Evolutionary conservation across 1,139 yeast genomes (phyloP).

Genomic region (Geotrichum europaeum): DNA sequence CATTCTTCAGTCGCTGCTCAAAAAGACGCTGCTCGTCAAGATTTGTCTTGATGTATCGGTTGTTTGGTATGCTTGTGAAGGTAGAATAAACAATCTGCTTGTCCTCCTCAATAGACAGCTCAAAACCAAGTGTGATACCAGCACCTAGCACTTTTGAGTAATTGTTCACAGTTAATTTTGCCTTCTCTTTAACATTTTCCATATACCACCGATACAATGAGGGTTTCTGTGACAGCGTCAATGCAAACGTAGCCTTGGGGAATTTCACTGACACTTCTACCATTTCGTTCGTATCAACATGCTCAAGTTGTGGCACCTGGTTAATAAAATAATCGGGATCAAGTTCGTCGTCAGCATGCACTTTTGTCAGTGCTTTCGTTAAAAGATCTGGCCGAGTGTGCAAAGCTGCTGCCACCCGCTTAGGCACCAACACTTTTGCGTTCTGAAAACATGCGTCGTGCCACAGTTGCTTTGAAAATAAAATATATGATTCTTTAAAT

Average conservation of each 20-base stretch:
- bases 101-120: slow-evolving; percentile 4
- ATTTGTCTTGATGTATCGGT: not conserved
- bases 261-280: slow-evolving; percentile 9
- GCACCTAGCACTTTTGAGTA: slow-evolving; percentile 20
- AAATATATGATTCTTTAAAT: not conserved
- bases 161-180: slow-evolving; percentile 1
- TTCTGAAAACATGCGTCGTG: slow-evolving; percentile 4
- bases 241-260: slow-evolving; percentile 11
- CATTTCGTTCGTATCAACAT: slow-evolving; percentile 1
- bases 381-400: not conserved
- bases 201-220: not conserved
- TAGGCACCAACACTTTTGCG: slow-evolving; percentile 11
- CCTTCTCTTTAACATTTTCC: not conserved
- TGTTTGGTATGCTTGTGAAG: not conserved
- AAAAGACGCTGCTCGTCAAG: slow-evolving; percentile 9
- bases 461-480: not conserved
- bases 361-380: not conserved
- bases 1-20: not conserved
- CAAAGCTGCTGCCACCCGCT: slow-evolving; percentile 1
- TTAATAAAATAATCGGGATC: not conserved
- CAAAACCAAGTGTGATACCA: slow-evolving; percentile 6
- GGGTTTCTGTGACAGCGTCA: not conserved
- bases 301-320: not conserved
- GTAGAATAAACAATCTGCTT: not conserved
- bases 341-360: not conserved